Evolutionary conservation across 2,329 filamentous ascomycete genomes (phyloP), one percentile per base, ranked within the genome.

Genomic region (Cladosporium oxysporum): DNA sequence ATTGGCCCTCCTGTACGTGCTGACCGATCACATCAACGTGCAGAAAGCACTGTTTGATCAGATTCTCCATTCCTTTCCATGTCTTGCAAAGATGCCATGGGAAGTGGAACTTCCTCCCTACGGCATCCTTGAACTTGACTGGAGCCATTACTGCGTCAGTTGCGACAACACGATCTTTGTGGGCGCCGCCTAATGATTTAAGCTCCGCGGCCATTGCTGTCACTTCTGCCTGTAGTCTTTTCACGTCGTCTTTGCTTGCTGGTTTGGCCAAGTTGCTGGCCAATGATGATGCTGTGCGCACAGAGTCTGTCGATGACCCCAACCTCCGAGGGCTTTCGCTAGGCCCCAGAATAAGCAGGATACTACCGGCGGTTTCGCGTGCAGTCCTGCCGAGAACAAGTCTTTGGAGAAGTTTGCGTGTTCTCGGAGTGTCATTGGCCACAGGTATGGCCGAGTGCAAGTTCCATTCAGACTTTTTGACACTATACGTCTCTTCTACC

Each of bases 31-130:
- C 74, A 60, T 83, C 81, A 31, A 83, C 78, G 67, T 82, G 80
- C 28, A 79, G 70, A 71, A 83, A 83, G n/a, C 81, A 80, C 72
- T 83, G 81, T 69, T 80, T 79, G 76, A 83, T 82, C 57, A 83
- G 75, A 37, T 76, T 74, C 69, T 83, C 79, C 81, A 83, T 83
- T 44, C 81, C 80, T 76, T 83, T 76, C 75, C 73, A 75, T 2
- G 89, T 95, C 73, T 88, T 87, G 78, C 93, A 97, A 31, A 96
- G 78, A 69, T 93, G 87, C 79, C 90, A 97, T 1, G 93, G 93
- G 74, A 97, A 97, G 79, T 88, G 94, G 77, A 96, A 97, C 77
- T 96, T 97, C 70, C 93, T 86, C 35, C 92, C 91, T 18, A 97
- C 88, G 0, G 93, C 93, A 76, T 97, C 93, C 79, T 96, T 96